phyloP scores from a whole-genome alignment of 164 flowering plant species.

The Aristolochia contorta region DNA sequence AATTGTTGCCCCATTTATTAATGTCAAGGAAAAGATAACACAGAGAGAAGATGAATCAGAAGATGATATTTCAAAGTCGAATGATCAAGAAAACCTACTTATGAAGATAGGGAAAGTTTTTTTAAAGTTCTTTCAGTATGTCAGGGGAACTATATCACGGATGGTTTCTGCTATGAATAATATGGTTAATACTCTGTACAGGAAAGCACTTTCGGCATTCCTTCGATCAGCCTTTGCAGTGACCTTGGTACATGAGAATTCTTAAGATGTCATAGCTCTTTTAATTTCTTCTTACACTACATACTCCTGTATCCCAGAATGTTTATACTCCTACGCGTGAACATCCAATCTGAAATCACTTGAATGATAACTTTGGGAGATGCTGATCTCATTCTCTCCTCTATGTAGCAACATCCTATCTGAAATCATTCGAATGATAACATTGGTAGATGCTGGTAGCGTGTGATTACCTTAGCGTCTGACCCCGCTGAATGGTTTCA shows the following conservation, averaged over 20 bases:
- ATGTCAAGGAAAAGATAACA: conserved; percentile 13
- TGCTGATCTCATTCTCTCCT: too few species aligned
- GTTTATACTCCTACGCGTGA: too few species aligned
- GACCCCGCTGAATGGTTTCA: too few species aligned
- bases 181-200: conserved; percentile 38
- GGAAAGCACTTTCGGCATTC: conserved; percentile 42
- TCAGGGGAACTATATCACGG: conserved; percentile 24
- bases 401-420: too few species aligned
- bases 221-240: conserved; percentile 58
- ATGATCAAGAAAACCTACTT: conserved; percentile 22
- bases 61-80: conserved; percentile 16
- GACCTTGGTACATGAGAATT: conserved; percentile 34
- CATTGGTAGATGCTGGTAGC: too few species aligned
- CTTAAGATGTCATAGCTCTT: not conserved
- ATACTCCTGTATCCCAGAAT: not conserved
- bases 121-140: conserved; percentile 19
- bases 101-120: conserved; percentile 22
- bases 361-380: too few species aligned
- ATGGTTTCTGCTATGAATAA: conserved; percentile 38
- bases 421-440: too few species aligned
- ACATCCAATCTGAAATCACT: too few species aligned
- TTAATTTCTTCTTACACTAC: not conserved
- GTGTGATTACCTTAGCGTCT: too few species aligned
- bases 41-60: conserved; percentile 14
- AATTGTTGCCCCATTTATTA: conserved; percentile 52